phyloP scores from a whole-genome alignment of 2,329 filamentous ascomycete species.

The Rutstroemia sp. region DNA sequence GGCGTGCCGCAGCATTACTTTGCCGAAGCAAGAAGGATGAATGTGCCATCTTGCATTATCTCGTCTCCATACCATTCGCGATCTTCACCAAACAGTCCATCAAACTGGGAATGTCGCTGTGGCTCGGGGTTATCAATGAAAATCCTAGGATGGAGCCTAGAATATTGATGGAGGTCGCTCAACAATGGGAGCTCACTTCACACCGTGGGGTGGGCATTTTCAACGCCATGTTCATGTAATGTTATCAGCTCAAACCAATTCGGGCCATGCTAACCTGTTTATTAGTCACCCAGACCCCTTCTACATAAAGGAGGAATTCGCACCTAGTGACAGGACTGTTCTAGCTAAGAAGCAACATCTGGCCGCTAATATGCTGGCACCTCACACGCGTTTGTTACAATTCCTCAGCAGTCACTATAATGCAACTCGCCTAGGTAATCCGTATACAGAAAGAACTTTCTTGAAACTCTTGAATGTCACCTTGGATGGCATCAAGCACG shows the following conservation, averaged over 20 bases:
- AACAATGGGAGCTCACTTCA: conserved; percentile 85
- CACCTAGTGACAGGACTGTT: conserved; percentile 74
- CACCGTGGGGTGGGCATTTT: conserved; percentile 76
- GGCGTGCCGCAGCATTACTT: conserved; percentile 77
- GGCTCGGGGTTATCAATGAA: conserved; percentile 95
- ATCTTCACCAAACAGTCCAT: conserved; percentile 94
- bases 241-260: conserved; percentile 11
- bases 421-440: conserved; percentile 77
- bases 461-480: conserved; percentile 74
- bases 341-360: conserved; percentile 69
- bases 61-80: conserved; percentile 87
- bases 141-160: conserved; percentile 83
- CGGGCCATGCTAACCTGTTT: conserved; percentile 26
- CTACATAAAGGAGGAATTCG: conserved; percentile 84
- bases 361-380: conserved; percentile 76
- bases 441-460: conserved; percentile 76
- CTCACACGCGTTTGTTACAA: conserved; percentile 77
- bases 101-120: conserved; percentile 89
- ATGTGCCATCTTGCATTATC: conserved; percentile 71
- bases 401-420: conserved; percentile 95
- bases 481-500: conserved; percentile 63
- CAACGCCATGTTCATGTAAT: conserved; percentile 57
- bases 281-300: conserved; percentile 73
- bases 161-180: conserved; percentile 77
- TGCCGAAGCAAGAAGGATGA: conserved; percentile 72